Evolutionary conservation across 2,329 filamentous ascomycete genomes (phyloP), one percentile per base, ranked within the genome.

Genomic region (Pyricularia sp.): DNA sequence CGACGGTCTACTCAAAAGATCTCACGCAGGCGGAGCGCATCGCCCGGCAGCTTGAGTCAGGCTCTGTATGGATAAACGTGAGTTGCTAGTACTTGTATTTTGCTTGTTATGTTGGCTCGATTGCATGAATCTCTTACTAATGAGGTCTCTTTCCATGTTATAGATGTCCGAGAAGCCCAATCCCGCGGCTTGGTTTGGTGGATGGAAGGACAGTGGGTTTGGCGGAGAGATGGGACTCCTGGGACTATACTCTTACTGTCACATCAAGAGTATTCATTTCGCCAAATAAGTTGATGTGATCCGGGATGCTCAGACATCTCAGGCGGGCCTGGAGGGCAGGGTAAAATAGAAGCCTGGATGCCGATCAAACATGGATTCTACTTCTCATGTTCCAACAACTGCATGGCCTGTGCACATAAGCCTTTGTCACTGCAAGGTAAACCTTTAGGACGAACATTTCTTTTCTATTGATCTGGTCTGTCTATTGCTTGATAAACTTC

Each of bases 41-140:
- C 61, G 87, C 85, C 0, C 75, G 81, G 31, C 80, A 82, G 65
- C 75, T 90, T 12, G 83, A 88, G 72, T 82, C 85, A 0, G 88
- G 88, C 0, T 83, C 78, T 12, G 84, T 90, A 0, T 90, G 86
- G 83, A 83, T 90, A 72, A 90, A 90, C 76, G 66, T 61, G 20
- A 67, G 66, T 67, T 12, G 36, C 6, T 26, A 14, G 12, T 28
- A 23, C 23, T 28, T 26, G 14, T 61, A 1, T 26, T 25, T 61
- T 26, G 4, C 12, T 61, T 11, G 4, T 61, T 17, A n/a, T 55
- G 3, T 10, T n/a, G 9, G 42, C 42, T 55, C 20, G 20, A n/a
- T 55, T 20, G 6, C 17, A 55, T 9, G 42, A n/a, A 55, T 55
- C 5, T n/a, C 6, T 7, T 55, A n/a, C 42, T 55, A 55, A 55